Percentiles rank a stretch among this genome's conserved stretches.
phyloP scores from a whole-genome alignment of 1,284 basidiomycete genomes.

The Apiotrichum porosum region DNA sequence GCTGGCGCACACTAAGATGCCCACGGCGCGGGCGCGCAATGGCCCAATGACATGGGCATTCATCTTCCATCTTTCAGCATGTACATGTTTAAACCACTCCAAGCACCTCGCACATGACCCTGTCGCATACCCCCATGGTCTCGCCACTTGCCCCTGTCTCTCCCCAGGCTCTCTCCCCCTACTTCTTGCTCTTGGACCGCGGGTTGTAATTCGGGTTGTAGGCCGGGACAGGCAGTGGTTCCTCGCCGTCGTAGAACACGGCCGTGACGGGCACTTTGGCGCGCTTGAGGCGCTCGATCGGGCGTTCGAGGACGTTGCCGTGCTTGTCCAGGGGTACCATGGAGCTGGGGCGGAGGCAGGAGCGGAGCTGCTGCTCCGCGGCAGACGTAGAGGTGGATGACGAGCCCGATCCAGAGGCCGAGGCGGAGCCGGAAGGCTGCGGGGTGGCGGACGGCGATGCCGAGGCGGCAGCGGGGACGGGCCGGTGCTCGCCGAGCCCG shows the following conservation, averaged over 20 bases:
- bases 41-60: no score
- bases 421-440: conserved; percentile 50
- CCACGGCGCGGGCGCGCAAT: no score
- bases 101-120: no score
- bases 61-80: no score
- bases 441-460: conserved; percentile 50
- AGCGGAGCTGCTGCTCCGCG: no score
- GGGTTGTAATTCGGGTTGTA: not conserved
- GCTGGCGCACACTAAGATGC: no score
- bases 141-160: not conserved
- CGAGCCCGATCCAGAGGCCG: conserved; percentile 31
- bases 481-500: conserved; percentile 1
- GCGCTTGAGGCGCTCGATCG: conserved; percentile 59
- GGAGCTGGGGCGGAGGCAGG: conserved; percentile 2
- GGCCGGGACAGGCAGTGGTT: conserved; percentile 25
- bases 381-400: no score
- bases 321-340: conserved; percentile 67
- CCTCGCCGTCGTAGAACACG: conserved; percentile 74
- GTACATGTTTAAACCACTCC: no score
- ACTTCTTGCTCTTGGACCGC: conserved; percentile 2
- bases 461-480: not conserved
- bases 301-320: conserved; percentile 64
- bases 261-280: conserved; percentile 70
- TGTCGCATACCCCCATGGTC: no score
- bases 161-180: conserved; percentile 1